These are phyloP conservation scores for Euclidium syriacum DNA, from an alignment of 345 rosid species.

Conservation along the genomic window DNA sequence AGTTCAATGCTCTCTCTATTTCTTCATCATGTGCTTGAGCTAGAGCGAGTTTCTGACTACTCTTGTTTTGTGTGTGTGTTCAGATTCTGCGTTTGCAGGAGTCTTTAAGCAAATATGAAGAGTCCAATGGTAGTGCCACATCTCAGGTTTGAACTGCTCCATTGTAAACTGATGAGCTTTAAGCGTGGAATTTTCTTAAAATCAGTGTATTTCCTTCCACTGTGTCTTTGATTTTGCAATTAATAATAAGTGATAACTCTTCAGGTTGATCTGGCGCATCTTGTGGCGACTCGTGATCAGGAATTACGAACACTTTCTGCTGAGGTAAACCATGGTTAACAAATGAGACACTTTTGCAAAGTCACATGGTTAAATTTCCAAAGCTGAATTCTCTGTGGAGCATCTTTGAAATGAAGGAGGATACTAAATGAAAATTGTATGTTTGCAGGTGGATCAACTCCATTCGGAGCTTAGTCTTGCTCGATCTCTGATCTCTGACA, in stretches of 20 bases:
- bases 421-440: not conserved
- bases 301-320: conserved; percentile 90
- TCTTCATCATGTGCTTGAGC: not conserved
- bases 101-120: conserved; percentile 86
- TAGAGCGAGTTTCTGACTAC: conserved; percentile 1
- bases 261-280: conserved; percentile 94
- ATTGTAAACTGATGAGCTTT: not conserved
- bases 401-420: not conserved
- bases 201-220: not conserved
- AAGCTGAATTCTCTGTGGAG: not conserved
- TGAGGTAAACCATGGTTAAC: conserved; percentile 49
- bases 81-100: conserved; percentile 94
- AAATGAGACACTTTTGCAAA: conserved; percentile 14
- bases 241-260: conserved; percentile 7
- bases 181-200: not conserved
- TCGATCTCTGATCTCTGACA: conserved; percentile 81
- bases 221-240: not conserved
- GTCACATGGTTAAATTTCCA: not conserved
- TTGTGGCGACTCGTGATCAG: conserved; percentile 93
- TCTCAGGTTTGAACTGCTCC: conserved; percentile 63
- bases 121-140: conserved; percentile 69
- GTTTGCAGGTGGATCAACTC: conserved; percentile 77
- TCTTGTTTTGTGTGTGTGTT: not conserved
- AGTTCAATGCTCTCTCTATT: not conserved
- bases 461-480: conserved; percentile 91